Evolutionary conservation across 2,329 filamentous ascomycete genomes (phyloP).

Genomic region (Arthrinium phaeospermum): DNA sequence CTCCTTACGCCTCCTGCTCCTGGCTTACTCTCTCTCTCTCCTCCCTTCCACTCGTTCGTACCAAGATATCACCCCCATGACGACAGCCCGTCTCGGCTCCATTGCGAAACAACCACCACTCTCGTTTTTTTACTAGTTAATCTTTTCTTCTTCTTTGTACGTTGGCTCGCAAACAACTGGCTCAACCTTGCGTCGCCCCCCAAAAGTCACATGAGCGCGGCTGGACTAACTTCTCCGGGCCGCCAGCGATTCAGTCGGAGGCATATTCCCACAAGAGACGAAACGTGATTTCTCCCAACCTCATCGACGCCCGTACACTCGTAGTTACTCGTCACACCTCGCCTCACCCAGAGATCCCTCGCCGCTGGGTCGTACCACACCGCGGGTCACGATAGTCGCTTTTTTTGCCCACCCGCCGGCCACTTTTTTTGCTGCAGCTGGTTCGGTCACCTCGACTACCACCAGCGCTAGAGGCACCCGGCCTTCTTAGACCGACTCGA

Average conservation of each 20-base stretch:
- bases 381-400: slow-evolving; percentile 13
- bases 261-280: not conserved
- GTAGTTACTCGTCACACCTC: not conserved
- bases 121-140: not conserved
- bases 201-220: not conserved
- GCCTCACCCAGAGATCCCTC: not conserved
- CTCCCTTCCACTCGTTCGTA: not conserved
- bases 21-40: not conserved
- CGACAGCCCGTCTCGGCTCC: not conserved
- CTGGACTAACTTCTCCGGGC: slow-evolving; percentile 4
- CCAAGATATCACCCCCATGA: not conserved
- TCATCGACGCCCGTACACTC: not conserved
- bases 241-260: slow-evolving; percentile 1
- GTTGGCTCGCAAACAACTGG: slow-evolving; percentile 1
- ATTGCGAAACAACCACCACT: slow-evolving; percentile 6
- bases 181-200: slow-evolving; percentile 6
- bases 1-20: not conserved
- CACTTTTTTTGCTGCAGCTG: slow-evolving; percentile 8
- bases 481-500: slow-evolving; percentile 7
- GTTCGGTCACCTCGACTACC: slow-evolving; percentile 6
- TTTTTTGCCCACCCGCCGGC: not conserved
- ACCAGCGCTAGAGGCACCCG: slow-evolving; percentile 2
- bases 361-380: not conserved
- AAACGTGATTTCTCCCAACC: slow-evolving; percentile 2
- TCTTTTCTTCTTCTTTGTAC: not conserved